Evolutionary conservation across 495 filamentous ascomycete genomes (phyloP), one percentile per base, ranked within the genome.

Genomic region (Pyronema omphalodes): DNA sequence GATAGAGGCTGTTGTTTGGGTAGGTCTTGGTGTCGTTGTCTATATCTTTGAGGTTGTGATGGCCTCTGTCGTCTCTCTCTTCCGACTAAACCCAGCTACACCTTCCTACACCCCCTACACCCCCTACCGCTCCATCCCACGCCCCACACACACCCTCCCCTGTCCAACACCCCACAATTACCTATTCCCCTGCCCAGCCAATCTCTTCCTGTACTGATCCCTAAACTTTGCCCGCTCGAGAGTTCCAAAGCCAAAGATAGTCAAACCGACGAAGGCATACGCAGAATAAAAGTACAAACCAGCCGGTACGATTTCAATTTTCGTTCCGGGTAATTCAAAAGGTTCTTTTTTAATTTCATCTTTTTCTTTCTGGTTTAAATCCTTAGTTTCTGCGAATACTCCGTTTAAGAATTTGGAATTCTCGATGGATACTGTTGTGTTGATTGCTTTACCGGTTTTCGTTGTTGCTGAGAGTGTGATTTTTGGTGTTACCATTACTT

Each of bases 371-470:
- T 46, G 23, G 46, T 70, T 71, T 60, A 70, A 62, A 59, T 71
- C 58, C 17, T 70, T 66, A 40, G 70, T 62, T 19, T 73, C 66
- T 0, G 77, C 71, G 59, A 87, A 84, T 46, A 81, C 73, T 33
- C 83, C 83, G 18, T 71, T 72, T 43, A 88, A 75, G 49, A 86
- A 88, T 7, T 74, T 77, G 15, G 81, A 78, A 59, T 81, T 76
- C 66, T 77, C 74, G 12, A 73, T 72, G 7, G 79, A 77, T 18
- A 86, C 74, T 34, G 74, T 74, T 39, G 82, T 80, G 57, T 61
- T 74, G 53, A 84, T 64, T 1, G 57, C 52, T 50, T 68, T 58
- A 14, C 73, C 73, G 11, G 63, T 60, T 18, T 67, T 55, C 52
- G 70, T 71, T 18, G 51, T 67, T 7, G 71, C 81, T 5, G 72